Evolutionary conservation across 1,139 yeast species (phyloP), one percentile per base, ranked within the genome.

Genomic region (Kluyveromyces marxianus): DNA sequence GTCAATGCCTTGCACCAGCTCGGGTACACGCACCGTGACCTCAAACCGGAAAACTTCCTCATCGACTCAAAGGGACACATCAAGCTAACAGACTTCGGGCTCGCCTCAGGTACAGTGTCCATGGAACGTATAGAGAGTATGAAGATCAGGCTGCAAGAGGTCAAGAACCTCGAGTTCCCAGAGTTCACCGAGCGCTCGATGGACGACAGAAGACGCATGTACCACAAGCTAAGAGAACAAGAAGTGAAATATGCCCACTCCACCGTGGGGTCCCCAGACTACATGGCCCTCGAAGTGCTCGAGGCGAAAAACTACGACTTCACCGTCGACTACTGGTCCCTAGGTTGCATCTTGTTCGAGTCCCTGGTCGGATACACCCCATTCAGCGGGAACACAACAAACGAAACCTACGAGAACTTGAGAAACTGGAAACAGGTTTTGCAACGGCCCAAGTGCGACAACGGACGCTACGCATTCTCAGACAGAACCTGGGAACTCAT

Each of bases 241-340:
- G 87, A 83, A 51, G 69, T 81, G 41, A 87, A 85, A 57, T 81
- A 84, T 57, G 98, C 99, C 24, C 86, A 88, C 59, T 88, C 97
- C 1, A 89, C 92, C 54, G 99, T 94, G 8, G 99, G 99, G 0
- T 86, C 96, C 4, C 99, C 99, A 1, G 99, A 94, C 65, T 94
- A 94, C 65, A 94, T 94, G 99, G 98, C 99, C 1, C 74, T 94
- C 46, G 99, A 94, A 65, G 97, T 94, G 4, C 77, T 94, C 51
- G 95, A 88, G 65, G 98, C 98, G 7, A 84, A 84, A 58, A 83
- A 83, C 50, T 94, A 94, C 65, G 96, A 94, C 63, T 90, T 83
- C 63, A 90, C 98, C 24, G 95, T 94, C 51, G 99, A 94, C 70
- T 94, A 94, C 66, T 94, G 99, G 99, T 90, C 97, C 0, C 74